These are phyloP conservation scores for Leucogyrophana mollusca DNA, from an alignment of 768 basidiomycete species.

Conservation along the genomic window DNA sequence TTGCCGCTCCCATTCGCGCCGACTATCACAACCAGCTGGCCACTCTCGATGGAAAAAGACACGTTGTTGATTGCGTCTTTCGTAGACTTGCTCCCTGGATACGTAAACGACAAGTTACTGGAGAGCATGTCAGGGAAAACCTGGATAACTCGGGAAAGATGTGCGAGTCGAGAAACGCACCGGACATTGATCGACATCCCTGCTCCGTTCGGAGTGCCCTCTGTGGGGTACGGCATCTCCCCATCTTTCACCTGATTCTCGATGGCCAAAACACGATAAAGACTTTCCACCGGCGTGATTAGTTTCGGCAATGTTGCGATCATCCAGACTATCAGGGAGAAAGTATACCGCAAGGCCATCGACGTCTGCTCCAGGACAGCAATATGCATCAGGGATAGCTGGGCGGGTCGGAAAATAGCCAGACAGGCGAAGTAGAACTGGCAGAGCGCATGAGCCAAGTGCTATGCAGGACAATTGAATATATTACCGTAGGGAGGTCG, in stretches of 20 bases:
- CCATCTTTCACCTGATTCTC: slow-evolving; percentile 17
- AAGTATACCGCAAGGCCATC: slow-evolving; percentile 6
- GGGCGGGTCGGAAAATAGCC: slow-evolving; percentile 12
- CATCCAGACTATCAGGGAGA: slow-evolving; percentile 11
- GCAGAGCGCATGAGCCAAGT: not conserved
- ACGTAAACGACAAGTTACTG: slow-evolving; percentile 48
- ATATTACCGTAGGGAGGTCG: not conserved
- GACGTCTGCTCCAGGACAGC: slow-evolving; percentile 19
- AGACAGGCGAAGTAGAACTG: slow-evolving; percentile 13
- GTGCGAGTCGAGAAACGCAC: slow-evolving; percentile 10
- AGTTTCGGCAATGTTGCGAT: slow-evolving; percentile 4
- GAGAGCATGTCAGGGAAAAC: slow-evolving; percentile 7
- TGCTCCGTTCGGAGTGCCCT: not conserved
- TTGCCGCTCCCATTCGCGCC: slow-evolving; percentile 59
- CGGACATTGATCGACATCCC: slow-evolving; percentile 16
- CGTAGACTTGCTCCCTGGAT: slow-evolving; percentile 40
- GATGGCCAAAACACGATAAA: slow-evolving; percentile 11
- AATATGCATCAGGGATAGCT: slow-evolving; percentile 16
- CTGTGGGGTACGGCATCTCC: slow-evolving; percentile 10
- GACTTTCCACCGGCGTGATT: slow-evolving; percentile 8
- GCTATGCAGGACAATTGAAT: not conserved
- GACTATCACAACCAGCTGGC: slow-evolving; percentile 54
- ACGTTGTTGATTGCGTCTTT: slow-evolving; percentile 34
- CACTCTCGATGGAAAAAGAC: slow-evolving; percentile 38
- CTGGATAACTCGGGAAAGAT: slow-evolving; percentile 12